phyloP scores from a whole-genome alignment of 1,284 basidiomycete genomes.

The Ceratobasidium sp. region DNA sequence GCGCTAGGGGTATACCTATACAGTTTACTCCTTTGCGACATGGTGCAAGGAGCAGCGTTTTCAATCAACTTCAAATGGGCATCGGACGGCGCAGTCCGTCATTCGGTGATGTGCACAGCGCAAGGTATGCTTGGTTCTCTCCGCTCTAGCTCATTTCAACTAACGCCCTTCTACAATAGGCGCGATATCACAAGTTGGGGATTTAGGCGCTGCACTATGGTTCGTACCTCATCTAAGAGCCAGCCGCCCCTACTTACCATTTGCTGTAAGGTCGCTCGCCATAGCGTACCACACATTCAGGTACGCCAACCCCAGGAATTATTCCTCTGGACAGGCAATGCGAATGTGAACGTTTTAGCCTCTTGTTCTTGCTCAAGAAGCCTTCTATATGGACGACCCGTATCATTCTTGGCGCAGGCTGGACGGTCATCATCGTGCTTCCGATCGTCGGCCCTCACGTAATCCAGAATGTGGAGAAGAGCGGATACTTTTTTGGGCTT shows the following conservation, averaged over 20 bases:
- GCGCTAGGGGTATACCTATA: too few species aligned
- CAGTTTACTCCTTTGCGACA: too few species aligned
- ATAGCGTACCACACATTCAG: constrained; percentile 10
- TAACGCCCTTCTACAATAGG: background rate
- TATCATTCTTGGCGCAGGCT: too few species aligned
- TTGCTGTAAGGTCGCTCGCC: constrained; percentile 19
- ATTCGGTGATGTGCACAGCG: constrained; percentile 21
- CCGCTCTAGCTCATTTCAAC: background rate
- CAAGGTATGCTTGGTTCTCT: constrained; percentile 11
- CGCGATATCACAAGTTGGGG: constrained; percentile 22
- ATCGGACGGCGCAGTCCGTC: constrained; percentile 12
- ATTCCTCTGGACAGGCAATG: too few species aligned
- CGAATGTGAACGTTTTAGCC: background rate
- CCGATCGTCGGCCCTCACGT: constrained; percentile 1
- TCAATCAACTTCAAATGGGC: constrained; percentile 41
- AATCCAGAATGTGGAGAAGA: too few species aligned
- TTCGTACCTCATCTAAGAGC: background rate
- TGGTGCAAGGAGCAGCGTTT: too few species aligned
- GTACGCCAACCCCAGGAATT: background rate
- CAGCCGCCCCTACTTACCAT: too few species aligned
- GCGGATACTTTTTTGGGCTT: too few species aligned
- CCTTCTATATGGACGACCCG: too few species aligned
- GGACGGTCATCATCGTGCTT: too few species aligned
- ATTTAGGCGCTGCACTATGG: constrained; percentile 28
- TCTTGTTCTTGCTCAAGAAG: constrained; percentile 30